Base-by-base conservation (phyloP, 176 grass and related monocot genomes). In the Rhynchospora pubera region DNA sequence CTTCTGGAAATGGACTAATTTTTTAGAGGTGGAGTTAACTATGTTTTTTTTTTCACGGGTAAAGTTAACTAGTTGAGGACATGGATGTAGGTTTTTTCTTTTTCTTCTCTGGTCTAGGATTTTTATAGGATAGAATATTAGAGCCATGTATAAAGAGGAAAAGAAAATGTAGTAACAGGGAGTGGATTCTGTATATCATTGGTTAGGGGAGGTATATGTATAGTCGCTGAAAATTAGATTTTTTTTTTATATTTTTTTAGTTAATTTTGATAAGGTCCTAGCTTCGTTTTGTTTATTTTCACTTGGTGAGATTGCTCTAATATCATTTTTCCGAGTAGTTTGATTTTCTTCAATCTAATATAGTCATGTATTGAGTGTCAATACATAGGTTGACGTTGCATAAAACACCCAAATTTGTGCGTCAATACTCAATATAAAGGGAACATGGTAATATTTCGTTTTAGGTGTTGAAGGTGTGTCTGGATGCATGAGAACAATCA, bases 1-100 rank as follows among this genome's bases (percentile, higher is more conserved):
- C 78, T 99, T 65, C 86, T 99, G 87, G 92, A 99, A 84, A 95
- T 99, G 96, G 96, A 91, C 72, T 99, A 76, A 85, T 61, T 34
- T 19, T 73, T 19, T 73, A 61, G 55, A 57, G 47, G 63, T 22
- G 32, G 18, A 68, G 5, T 85, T 52, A 59, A 81, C 79, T 79
- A 63, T 39, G 34, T 39, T 39, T 39, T 39, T 28, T n/a, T 28
- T 39, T 39, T 39, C 34, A 39, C 34, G 34, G 34, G 34, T 39
- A 39, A 23, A 68, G 5, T 85, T 52, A 59, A 81, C 79, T 79
- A 63, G 23, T 84, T 66, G 58, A 50, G 64, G 64, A 63, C 16
- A 61, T 43, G 61, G 19, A 16, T 45, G 71, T 77, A 82, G 87
- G 83, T 34, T 44, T 91, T 90, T 73, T 71, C 45, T 77, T 87